Evolutionary conservation across 1,284 basidiomycete species (phyloP), one percentile per base, ranked within the genome.

Genomic region (Hymenochaete sp.): DNA sequence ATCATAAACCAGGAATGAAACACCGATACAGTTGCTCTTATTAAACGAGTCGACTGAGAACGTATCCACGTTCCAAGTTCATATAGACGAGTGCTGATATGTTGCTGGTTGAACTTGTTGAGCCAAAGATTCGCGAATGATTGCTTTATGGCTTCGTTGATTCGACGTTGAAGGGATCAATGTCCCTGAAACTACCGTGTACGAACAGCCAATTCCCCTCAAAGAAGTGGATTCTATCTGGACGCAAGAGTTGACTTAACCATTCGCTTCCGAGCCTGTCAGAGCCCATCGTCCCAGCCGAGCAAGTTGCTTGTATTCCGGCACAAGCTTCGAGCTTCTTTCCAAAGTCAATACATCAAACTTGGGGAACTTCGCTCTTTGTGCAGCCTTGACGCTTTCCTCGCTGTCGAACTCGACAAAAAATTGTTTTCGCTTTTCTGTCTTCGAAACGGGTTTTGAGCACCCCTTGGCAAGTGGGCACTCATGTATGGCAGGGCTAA

Each of bases 381-480:
- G 32, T 16, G 33, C 22, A 13, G 31, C 18, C 13, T 35, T 14
- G 14, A 38, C 43, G 14, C 29, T 35, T 27, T 27, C 14, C 21
- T 18, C 22, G 10, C 8, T 18, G 16, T 21, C 21, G 14, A 44
- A 44, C 22, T 37, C 35, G 18, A 44, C 24, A 19, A 44, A 44
- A 26, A 37, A 44, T n/a, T 16, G 22, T 44, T 26, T 35, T 18
- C 28, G 32, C 6, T 35, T 35, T n/a, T 35, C 21, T 35, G 32
- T 35, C 32, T 35, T 35, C 32, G 5, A 35, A 6, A n/a, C 14
- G 14, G 21, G 6, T 6, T 35, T 35, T n/a, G n/a, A 29, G 4
- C 26, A 18, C 28, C 13, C 11, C 26, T 41, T 41, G 25, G 8
- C n/a, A 9, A 29, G 16, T 41, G 2, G 9, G 2, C 43, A 24